Evolutionary conservation across 805 yeast genomes (phyloP), one percentile per base, ranked within the genome.

Genomic region (Henningerozyma blattae): DNA sequence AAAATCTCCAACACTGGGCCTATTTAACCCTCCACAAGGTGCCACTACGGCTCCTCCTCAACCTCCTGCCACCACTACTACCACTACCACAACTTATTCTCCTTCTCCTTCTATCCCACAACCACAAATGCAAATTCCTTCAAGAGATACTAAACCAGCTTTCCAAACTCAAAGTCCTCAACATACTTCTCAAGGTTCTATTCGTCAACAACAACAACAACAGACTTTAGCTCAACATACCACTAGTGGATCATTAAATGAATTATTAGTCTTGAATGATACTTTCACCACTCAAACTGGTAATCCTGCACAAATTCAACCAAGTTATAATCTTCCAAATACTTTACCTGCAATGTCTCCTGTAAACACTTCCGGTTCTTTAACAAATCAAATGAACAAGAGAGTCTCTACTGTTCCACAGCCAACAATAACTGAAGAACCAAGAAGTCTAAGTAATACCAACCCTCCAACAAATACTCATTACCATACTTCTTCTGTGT

Each of bases 201-300:
- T 5, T 12, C 27, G 31, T 13, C 32, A 19, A 15, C 41, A 42
- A 25, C 39, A 34, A 18, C 35, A 44, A 27, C 33, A 33, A 16
- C 39, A 37, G 9, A 39, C 35, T 15, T 34, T 34, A 19, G 36
- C 39, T 22, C 50, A 46, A 33, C 37, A 44, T 14, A 45, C 53
- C 15, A 54, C 44, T 25, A 62, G 64, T 40, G 66, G 79, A 15
- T 62, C 83, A 18, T 54, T 81, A 52, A 77, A 70, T 50, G 94
- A 83, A 44, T 61, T 84, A 42, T 67, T 77, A 29, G 80, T 66
- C 22, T 48, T 72, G 35, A 70, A 68, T 47, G 77, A 70, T 37
- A 63, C 75, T 2, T 75, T 75, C 43, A 56, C 68, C 3, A 44
- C 72, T 3, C 50, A 67, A 42, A 25, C 35, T 9, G n/a, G 12